Conservation (phyloP, 768 basidiomycete species). For the Pulveroboletus frians region DNA sequence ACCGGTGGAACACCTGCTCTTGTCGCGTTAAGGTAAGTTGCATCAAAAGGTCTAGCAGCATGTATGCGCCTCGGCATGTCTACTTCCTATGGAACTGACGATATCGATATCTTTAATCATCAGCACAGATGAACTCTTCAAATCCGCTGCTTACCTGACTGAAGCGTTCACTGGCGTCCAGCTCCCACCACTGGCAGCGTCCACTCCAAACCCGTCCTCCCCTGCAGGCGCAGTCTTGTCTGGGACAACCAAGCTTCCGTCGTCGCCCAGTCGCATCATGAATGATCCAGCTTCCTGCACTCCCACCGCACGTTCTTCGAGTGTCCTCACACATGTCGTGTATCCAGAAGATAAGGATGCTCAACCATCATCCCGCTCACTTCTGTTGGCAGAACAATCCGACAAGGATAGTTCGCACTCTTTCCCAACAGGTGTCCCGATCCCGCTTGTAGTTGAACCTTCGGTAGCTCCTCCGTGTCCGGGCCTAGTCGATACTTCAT, state of each 20-base stretch:
- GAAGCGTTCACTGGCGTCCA: slow-evolving; percentile 49
- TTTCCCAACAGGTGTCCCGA: background rate
- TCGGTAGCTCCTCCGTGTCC: background rate
- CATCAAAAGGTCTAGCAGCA: background rate
- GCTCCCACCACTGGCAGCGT: slow-evolving; percentile 7
- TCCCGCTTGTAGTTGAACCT: background rate
- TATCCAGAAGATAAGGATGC: slow-evolving; percentile 8
- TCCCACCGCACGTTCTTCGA: slow-evolving; percentile 18
- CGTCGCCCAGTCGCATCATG: background rate
- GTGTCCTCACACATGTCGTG: slow-evolving; percentile 18
- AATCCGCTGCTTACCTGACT: slow-evolving; percentile 69
- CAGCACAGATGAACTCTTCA: slow-evolving; percentile 74
- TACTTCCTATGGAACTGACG: slow-evolving; percentile 2
- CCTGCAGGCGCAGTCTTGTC: background rate
- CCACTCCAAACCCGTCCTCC: slow-evolving; percentile 13
- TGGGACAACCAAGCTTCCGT: background rate
- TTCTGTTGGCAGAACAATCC: background rate
- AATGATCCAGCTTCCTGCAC: background rate
- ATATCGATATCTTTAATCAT: background rate
- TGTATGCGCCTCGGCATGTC: background rate
- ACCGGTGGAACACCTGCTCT: slow-evolving; percentile 67
- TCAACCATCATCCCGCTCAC: background rate
- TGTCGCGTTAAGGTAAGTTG: slow-evolving; percentile 58
- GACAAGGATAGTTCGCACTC: background rate
- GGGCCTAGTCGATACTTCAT: background rate